A percentile compares a stretch with the other conserved stretches of the same genome.
These are phyloP conservation scores for Dissophora globulifera DNA, from an alignment of 192 early-diverging fungal genomes.

Conservation along the genomic window DNA sequence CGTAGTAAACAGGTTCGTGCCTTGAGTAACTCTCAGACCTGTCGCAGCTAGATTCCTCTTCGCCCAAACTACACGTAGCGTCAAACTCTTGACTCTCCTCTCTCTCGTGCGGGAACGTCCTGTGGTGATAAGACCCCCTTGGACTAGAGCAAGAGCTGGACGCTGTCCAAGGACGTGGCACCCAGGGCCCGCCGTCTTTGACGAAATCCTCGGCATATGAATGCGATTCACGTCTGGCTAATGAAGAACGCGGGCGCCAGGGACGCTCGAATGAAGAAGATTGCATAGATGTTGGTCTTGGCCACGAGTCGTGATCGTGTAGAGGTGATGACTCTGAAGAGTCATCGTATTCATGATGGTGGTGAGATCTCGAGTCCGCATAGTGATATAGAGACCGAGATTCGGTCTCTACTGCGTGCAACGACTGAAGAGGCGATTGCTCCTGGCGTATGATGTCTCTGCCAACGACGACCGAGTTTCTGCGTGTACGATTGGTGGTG, in stretches of 20 bases:
- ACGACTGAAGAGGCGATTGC: background rate
- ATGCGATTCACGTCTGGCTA: slow-evolving; percentile 12
- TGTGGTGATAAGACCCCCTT: background rate
- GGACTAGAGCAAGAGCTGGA: slow-evolving; percentile 8
- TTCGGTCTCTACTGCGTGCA: background rate
- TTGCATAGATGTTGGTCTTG: too few species aligned
- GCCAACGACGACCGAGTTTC: slow-evolving; percentile 20
- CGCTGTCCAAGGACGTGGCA: slow-evolving; percentile 1
- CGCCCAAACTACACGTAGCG: too few species aligned
- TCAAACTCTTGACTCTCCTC: background rate
- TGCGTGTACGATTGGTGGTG: background rate
- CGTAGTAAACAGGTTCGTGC: background rate
- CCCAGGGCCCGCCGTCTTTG: slow-evolving; percentile 12
- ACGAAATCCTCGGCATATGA: slow-evolving; percentile 31
- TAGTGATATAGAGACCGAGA: background rate
- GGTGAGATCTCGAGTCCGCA: too few species aligned
- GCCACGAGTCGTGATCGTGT: too few species aligned
- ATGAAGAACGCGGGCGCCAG: background rate
- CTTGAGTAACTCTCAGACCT: background rate
- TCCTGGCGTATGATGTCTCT: background rate
- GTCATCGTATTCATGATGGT: background rate
- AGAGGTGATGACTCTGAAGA: background rate
- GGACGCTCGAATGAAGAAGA: background rate
- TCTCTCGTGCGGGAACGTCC: slow-evolving; percentile 21
- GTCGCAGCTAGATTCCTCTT: background rate